phyloP scores from a whole-genome alignment of 805 yeast genomes.

The Kodamaea kaohsiungensis region DNA sequence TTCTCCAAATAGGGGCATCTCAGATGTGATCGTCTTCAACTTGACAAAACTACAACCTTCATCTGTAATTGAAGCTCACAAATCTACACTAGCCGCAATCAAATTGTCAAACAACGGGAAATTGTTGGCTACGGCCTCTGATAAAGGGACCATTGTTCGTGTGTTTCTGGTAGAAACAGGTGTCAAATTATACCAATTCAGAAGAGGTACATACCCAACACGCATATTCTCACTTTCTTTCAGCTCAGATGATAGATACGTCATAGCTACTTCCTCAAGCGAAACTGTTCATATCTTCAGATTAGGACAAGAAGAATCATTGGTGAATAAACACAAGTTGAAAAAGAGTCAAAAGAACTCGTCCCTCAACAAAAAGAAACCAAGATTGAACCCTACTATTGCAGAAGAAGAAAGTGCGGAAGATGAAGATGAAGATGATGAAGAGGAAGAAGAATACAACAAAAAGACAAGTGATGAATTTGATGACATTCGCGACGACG shows the following conservation, averaged over 20 bases:
- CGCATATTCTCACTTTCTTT: conserved; percentile 75
- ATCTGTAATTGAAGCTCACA: conserved; percentile 85
- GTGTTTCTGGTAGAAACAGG: conserved; percentile 74
- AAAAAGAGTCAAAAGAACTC: conserved; percentile 17
- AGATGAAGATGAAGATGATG: conserved; percentile 15
- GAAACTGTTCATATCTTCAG: conserved; percentile 93
- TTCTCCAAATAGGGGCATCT: conserved; percentile 48
- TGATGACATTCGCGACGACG: conserved; percentile 16
- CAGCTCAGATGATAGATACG: conserved; percentile 63
- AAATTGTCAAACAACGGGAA: conserved; percentile 74
- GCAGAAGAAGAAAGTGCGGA: conserved; percentile 28
- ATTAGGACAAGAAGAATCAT: conserved; percentile 53
- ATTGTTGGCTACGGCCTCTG: conserved; percentile 84
- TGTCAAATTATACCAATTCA: conserved; percentile 63
- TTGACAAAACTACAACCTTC: conserved; percentile 71
- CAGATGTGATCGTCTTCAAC: conserved; percentile 80
- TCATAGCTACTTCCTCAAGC: conserved; percentile 85
- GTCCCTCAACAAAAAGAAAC: conserved; percentile 11
- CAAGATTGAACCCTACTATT: conserved; percentile 23
- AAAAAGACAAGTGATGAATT: conserved; percentile 14
- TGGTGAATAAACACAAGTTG: conserved; percentile 37
- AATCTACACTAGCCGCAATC: conserved; percentile 67
- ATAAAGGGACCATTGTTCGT: conserved; percentile 85
- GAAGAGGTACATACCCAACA: conserved; percentile 87
- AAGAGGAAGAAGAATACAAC: conserved; percentile 15